phyloP scores from a whole-genome alignment of 345 rosid species.

The Laguncularia racemosa region DNA sequence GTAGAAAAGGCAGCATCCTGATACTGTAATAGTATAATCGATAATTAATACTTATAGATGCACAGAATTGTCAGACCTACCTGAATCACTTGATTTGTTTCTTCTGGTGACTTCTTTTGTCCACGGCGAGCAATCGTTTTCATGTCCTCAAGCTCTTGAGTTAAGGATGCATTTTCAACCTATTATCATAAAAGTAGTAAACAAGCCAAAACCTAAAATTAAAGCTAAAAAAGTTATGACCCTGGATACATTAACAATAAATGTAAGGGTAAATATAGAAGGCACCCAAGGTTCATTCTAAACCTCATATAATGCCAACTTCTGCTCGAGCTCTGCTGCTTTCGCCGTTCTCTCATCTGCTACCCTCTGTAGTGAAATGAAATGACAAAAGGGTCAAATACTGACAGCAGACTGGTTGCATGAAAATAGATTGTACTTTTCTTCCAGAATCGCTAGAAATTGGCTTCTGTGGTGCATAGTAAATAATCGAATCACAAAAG shows the following conservation, averaged over 20 bases:
- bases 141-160: slow-evolving; percentile 96
- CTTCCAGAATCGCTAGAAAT: no score
- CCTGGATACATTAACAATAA: slow-evolving; percentile 2
- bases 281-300: slow-evolving; percentile 8
- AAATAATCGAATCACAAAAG: not conserved
- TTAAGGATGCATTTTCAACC: slow-evolving; percentile 81
- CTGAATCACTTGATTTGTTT: slow-evolving; percentile 90
- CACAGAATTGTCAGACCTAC: slow-evolving; percentile 25
- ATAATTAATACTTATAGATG: no score
- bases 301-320: slow-evolving; percentile 93
- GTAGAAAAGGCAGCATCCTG: no score
- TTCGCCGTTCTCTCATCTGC: slow-evolving; percentile 89
- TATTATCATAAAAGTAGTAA: slow-evolving; percentile 24
- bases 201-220: slow-evolving; percentile 9
- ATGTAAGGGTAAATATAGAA: slow-evolving; percentile 6
- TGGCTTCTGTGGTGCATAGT: not conserved
- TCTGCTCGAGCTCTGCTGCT: slow-evolving; percentile 88
- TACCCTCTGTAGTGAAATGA: slow-evolving; percentile 44
- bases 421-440: no score
- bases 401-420: no score
- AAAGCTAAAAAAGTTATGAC: not conserved
- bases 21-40: no score
- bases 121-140: slow-evolving; percentile 79
- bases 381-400: slow-evolving; percentile 5
- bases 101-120: slow-evolving; percentile 86